Conservation (phyloP, 306 rosid species). For the Acmispon strigosus region DNA sequence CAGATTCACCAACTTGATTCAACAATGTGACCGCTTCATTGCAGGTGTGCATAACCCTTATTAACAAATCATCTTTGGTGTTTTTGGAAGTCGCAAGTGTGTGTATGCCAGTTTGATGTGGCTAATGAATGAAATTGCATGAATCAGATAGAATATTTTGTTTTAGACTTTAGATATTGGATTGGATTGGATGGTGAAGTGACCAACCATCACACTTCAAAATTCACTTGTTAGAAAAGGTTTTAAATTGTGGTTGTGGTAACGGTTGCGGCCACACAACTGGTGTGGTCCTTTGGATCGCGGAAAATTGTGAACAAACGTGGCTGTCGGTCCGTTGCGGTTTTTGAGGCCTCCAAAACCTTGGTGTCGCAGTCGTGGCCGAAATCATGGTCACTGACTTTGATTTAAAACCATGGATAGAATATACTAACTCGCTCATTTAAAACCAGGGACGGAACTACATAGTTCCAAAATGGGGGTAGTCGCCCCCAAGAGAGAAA, state of each 20-base stretch:
- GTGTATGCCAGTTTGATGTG: neutral
- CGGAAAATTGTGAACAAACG: too few relatives aligned
- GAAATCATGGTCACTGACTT: too few relatives aligned
- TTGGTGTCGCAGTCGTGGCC: too few relatives aligned
- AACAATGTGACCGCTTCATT: constrained; percentile 57
- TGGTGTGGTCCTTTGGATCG: too few relatives aligned
- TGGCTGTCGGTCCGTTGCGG: too few relatives aligned
- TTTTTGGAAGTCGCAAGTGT: neutral
- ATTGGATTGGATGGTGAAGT: neutral
- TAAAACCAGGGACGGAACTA: too few relatives aligned
- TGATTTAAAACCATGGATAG: too few relatives aligned
- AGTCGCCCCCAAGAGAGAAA: too few relatives aligned
- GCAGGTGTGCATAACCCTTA: constrained; percentile 39
- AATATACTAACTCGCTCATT: neutral
- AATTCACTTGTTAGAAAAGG: neutral
- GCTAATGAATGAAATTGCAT: neutral
- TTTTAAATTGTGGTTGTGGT: too few relatives aligned
- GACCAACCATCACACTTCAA: neutral
- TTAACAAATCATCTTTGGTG: neutral
- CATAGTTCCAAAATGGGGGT: too few relatives aligned
- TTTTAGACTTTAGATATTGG: neutral
- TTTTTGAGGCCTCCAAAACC: too few relatives aligned
- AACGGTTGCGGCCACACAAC: too few relatives aligned
- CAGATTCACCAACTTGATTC: constrained; percentile 53
- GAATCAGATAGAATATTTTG: neutral